phyloP scores from a whole-genome alignment of 2,329 filamentous ascomycete species.

The Diaporthe humulicola region DNA sequence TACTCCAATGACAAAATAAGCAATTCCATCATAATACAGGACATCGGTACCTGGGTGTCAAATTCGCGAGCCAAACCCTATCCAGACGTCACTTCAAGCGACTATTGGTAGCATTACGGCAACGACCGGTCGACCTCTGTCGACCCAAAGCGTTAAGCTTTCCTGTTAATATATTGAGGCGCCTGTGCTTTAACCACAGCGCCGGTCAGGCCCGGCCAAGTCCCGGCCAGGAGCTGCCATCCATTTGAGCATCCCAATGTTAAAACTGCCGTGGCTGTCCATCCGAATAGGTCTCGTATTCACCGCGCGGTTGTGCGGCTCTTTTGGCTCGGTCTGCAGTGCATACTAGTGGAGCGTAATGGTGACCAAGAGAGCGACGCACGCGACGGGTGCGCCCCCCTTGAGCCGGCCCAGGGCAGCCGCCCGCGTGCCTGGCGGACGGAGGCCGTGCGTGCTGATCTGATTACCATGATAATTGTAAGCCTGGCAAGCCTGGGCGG shows the following conservation, averaged over 20 bases:
- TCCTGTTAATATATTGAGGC: constrained; percentile 7
- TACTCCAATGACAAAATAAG: constrained; percentile 1
- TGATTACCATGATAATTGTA: constrained; percentile 15
- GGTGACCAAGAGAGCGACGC: background rate
- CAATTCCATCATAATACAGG: background rate
- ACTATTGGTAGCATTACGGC: background rate
- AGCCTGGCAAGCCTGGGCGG: background rate
- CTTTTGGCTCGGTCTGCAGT: background rate
- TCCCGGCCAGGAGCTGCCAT: background rate
- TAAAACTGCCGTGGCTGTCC: background rate
- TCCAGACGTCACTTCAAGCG: constrained; percentile 2
- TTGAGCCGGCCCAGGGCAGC: background rate
- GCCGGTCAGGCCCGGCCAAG: background rate
- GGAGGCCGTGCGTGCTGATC: constrained; percentile 4
- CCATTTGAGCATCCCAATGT: background rate
- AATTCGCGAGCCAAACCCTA: constrained; percentile 14
- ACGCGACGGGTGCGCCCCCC: background rate
- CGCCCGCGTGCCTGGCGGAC: background rate
- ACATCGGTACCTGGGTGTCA: background rate
- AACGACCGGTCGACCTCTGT: background rate
- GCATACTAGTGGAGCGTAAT: background rate
- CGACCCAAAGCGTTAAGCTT: constrained; percentile 17
- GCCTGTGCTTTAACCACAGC: background rate
- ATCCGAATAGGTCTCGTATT: background rate
- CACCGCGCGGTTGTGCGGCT: background rate